Conservation (phyloP, 805 yeast species). For the Starmera quercuum region DNA sequence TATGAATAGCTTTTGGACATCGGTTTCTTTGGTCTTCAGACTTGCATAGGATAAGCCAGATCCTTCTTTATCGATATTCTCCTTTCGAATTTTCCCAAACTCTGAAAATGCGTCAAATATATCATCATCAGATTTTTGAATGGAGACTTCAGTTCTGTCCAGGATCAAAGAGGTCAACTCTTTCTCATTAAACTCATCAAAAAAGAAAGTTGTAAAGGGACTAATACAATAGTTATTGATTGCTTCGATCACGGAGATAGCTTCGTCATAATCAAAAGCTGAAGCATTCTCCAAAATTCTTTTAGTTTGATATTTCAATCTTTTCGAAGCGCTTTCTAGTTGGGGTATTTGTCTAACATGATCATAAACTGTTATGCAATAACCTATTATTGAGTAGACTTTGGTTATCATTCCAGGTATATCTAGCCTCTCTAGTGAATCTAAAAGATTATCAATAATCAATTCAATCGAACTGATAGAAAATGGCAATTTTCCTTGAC, state of each 20-base stretch:
- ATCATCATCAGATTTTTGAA: background rate
- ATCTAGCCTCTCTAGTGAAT: constrained; percentile 2
- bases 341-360: background rate
- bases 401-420: background rate
- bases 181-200: constrained; percentile 7
- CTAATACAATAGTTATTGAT: constrained; percentile 3
- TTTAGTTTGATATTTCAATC: constrained; percentile 11
- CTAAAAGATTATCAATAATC: constrained; percentile 5
- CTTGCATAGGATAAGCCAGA: constrained; percentile 5
- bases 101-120: constrained; percentile 12
- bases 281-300: constrained; percentile 7
- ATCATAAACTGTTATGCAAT: background rate
- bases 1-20: constrained; percentile 7
- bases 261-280: background rate
- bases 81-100: constrained; percentile 16
- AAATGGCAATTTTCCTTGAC: background rate
- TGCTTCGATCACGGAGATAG: constrained; percentile 1
- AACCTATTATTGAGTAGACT: constrained; percentile 1
- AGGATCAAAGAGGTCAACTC: background rate
- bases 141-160: background rate
- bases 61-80: background rate
- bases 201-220: constrained; percentile 8
- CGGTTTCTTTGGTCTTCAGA: constrained; percentile 3
- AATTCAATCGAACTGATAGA: background rate
- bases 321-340: constrained; percentile 9